Evolutionary conservation across 371 early-diverging fungal species (phyloP).

Genomic region (Mucor mucedo): DNA sequence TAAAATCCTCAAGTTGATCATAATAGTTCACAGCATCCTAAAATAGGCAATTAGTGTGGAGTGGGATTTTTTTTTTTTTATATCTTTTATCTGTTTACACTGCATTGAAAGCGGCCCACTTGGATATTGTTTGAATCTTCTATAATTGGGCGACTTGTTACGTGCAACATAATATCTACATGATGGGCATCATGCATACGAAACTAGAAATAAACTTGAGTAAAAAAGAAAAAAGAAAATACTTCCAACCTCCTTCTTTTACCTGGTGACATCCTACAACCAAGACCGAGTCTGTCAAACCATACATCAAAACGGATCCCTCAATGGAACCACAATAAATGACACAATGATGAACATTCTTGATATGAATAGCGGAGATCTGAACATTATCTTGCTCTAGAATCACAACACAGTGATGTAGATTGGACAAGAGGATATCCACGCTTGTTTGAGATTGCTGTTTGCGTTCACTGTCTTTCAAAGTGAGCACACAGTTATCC

Average conservation of each 20-base stretch:
- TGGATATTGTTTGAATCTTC: conserved; percentile 69
- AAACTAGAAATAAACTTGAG: conserved; percentile 47
- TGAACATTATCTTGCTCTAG: conserved; percentile 34
- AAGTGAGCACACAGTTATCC: background rate
- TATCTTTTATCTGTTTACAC: conserved; percentile 10
- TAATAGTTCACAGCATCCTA: conserved; percentile 44
- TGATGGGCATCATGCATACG: conserved; percentile 76
- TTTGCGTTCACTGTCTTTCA: background rate
- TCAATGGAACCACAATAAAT: conserved; percentile 66
- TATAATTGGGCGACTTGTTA: conserved; percentile 81
- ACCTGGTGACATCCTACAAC: conserved; percentile 80
- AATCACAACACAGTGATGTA: conserved; percentile 61
- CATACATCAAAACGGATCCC: conserved; percentile 74
- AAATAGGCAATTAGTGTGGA: background rate
- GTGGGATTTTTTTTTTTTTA: conserved; percentile 24
- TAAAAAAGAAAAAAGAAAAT: background rate
- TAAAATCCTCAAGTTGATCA: conserved; percentile 81
- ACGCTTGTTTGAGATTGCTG: conserved; percentile 16
- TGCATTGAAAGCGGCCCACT: conserved; percentile 36
- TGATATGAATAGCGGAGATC: conserved; percentile 71
- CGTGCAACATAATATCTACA: conserved; percentile 68
- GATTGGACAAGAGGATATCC: conserved; percentile 60
- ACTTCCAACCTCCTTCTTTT: conserved; percentile 18
- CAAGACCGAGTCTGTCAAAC: conserved; percentile 60
- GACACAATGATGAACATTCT: conserved; percentile 62